Base-by-base conservation (phyloP, 1,284 basidiomycete genomes). In the Cryptococcus floricola region DNA sequence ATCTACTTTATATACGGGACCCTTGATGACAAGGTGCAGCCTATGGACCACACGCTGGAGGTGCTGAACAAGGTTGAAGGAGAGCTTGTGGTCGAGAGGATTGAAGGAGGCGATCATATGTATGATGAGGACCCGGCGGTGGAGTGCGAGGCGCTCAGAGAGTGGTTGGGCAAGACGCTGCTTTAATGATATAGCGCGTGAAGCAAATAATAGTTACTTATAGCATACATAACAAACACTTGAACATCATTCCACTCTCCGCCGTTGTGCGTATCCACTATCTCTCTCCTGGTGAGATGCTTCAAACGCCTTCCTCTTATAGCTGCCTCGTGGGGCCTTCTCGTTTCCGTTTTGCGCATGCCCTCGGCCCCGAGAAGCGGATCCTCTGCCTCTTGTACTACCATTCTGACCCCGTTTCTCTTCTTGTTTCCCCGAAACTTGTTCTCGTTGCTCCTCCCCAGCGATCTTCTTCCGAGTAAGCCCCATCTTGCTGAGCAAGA, bases 401-500 rank as follows among this genome's bases (percentile, higher is more conserved):
- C 57, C 19, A 18, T 45, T 25, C 23, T 48, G 42, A 10, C 25
- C 51, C 31, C 59, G 47, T 13, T 34, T 52, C 10, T 37, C 38
- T 13, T 49, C 38, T 13, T 49, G 37, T 14, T 54, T 51, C 14
- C 54, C 47, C 8, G 48, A 23, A 23, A 3, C 12, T 5, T 16
- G 41, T 42, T 42, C 41, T 5, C 41, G 12, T 42, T n/a, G 14
- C 8, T 18, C 13, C 41, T n/a, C 7, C 41, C 23, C 23, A n/a
- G 12, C 23, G 16, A 37, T 34, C 9, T 46, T 53, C 50, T 62
- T 59, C 19, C 63, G 51, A 0, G 62, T 37, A 52, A 70, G 42
- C 6, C 58, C 66, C 6, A 78, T 61, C 63, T 81, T 82, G 43
- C 76, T 67, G 39, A 78, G 65, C 0, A 87, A 67, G 73, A 85